Percentiles rank a stretch among this genome's conserved stretches.
Conservation (phyloP, 345 rosid species). For the Mangifera indica region DNA sequence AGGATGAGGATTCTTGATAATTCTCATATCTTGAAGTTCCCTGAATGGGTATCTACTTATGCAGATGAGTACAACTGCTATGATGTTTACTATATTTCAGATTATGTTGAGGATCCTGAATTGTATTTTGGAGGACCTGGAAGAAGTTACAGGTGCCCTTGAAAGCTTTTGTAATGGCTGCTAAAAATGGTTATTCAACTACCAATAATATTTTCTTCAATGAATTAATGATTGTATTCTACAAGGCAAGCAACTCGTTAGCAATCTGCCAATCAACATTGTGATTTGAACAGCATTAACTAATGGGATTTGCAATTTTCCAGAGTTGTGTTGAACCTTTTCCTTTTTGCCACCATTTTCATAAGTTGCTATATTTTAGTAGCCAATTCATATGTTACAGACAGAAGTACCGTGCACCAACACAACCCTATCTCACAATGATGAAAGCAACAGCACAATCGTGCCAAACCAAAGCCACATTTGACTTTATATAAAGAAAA, state of each 20-base stretch:
- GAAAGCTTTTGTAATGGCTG: background rate
- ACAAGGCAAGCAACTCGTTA: background rate
- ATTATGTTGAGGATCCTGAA: conserved; percentile 54
- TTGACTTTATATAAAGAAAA: background rate
- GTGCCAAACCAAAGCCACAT: background rate
- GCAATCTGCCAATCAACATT: background rate
- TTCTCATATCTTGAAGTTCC: conserved; percentile 37
- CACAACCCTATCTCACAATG: background rate
- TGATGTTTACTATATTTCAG: conserved; percentile 25
- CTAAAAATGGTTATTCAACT: background rate
- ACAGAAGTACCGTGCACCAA: too few species aligned
- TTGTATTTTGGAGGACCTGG: conserved; percentile 61
- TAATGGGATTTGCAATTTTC: too few species aligned
- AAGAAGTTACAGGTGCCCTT: conserved; percentile 41
- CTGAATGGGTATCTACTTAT: conserved; percentile 36
- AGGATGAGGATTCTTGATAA: conserved; percentile 48
- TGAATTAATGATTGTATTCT: background rate
- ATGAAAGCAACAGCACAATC: background rate
- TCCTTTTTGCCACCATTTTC: too few species aligned
- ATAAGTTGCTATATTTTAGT: too few species aligned
- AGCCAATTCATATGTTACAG: too few species aligned
- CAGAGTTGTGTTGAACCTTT: too few species aligned
- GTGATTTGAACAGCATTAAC: background rate
- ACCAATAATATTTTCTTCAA: background rate
- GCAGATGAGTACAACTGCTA: conserved; percentile 50